Evolutionary conservation across 352 stramenopile species (phyloP), one percentile per base, ranked within the genome.

Genomic region (Phytopythium boreale): DNA sequence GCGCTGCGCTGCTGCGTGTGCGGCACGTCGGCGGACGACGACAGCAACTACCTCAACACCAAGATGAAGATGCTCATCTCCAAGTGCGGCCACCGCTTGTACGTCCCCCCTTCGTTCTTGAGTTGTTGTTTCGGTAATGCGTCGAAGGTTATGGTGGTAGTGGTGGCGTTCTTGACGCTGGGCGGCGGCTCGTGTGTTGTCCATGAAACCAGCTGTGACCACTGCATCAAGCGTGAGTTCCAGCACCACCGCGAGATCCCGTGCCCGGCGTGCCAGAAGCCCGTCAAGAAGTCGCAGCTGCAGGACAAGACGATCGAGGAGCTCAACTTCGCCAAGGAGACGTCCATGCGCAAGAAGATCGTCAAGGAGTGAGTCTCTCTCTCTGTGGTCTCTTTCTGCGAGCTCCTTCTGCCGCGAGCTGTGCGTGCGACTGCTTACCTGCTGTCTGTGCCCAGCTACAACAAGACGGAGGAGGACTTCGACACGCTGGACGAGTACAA

Each of bases 61-160:
- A 94, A 93, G 74, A 96, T 96, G 88, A 96, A 95, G 72, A 94
- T 96, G 82, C 85, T 93, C 63, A 96, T 96, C 71, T 95, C 88
- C 59, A 95, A 96, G 73, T 96, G 88, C 52, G 86, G 88, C 59
- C 88, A 96, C 63, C 86, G 86, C 72, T 95, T 93, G 88, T 96
- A 76, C 67, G 88, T 88, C 19, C 17, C 29, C n/a, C 12, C 64
- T 29, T 66, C 31, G 7, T 6, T 52, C 47, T 46, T n/a, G n/a
- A n/a, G 2, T 20, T 20, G 6, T 15, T n/a, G 12, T 53, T 47
- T 17, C n/a, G n/a, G n/a, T n/a, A n/a, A 17, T 26, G 24, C 36
- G 15, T 51, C 31, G n/a, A 36, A 37, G 59, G 27, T 19, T 61
- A 27, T 8, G 49, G n/a, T 17, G 29, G 11, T 39, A 6, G 37